Evolutionary conservation across 352 stramenopile genomes (phyloP).

Genomic region (Pythium biforme): DNA sequence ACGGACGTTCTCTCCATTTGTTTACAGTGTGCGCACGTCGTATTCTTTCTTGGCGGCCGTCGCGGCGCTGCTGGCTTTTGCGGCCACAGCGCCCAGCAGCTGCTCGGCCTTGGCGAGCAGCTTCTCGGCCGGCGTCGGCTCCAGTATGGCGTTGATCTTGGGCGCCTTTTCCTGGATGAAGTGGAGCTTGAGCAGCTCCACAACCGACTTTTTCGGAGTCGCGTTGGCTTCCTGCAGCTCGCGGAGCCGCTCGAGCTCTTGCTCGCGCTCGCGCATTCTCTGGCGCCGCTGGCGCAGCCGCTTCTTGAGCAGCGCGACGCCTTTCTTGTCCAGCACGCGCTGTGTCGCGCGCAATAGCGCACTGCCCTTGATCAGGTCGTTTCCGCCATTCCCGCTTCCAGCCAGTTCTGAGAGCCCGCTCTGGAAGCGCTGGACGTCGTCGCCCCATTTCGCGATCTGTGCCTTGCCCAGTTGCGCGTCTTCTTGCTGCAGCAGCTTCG

Average conservation of each 20-base stretch:
- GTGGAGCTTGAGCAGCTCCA: slow-evolving; percentile 46
- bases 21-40: slow-evolving; percentile 52
- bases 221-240: slow-evolving; percentile 41
- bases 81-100: slow-evolving; percentile 41
- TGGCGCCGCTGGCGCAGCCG: slow-evolving; percentile 41
- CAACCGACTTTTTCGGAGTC: slow-evolving; percentile 37
- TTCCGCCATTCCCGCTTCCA: neutral
- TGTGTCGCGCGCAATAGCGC: slow-evolving; percentile 33
- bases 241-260: slow-evolving; percentile 44
- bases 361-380: slow-evolving; percentile 21
- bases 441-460: slow-evolving; percentile 55
- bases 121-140: slow-evolving; percentile 54
- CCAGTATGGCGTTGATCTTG: slow-evolving; percentile 49
- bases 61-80: slow-evolving; percentile 33
- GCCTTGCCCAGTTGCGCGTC: slow-evolving; percentile 45
- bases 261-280: slow-evolving; percentile 50
- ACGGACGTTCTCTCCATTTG: neutral
- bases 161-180: slow-evolving; percentile 52
- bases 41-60: slow-evolving; percentile 66
- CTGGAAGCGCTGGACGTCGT: slow-evolving; percentile 38
- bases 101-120: slow-evolving; percentile 41
- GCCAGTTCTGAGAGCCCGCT: slow-evolving; percentile 24
- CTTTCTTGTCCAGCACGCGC: slow-evolving; percentile 52
- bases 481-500: slow-evolving; percentile 41
- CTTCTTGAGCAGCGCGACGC: slow-evolving; percentile 35